Evolutionary conservation across 2,329 filamentous ascomycete species (phyloP), one percentile per base, ranked within the genome.

Genomic region (Alternaria brassicae): DNA sequence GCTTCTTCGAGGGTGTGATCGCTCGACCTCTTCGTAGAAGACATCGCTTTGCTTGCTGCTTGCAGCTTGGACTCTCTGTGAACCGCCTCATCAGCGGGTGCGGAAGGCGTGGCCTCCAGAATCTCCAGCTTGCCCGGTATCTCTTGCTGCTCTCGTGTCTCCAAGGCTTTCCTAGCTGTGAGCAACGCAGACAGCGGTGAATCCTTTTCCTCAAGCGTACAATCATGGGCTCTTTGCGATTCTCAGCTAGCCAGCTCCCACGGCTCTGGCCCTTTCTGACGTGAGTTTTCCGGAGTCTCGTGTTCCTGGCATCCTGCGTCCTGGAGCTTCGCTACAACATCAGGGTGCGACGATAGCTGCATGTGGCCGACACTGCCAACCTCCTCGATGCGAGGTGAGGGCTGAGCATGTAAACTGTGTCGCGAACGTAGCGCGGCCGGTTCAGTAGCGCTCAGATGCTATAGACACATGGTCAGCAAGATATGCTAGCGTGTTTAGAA

Each of bases 91-190:
- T 42, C 36, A 13, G 53, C 25, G 39, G 40, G 53, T 48, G 36
- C 32, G 6, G 36, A 23, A 3, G 21, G 53, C 34, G 4, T 34
- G 40, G 44, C 13, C 34, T 12, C 17, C 47, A 25, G 42, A 37
- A 48, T 49, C 42, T 56, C 53, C n/a, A 17, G 53, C 42, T 56
- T 21, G 19, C 27, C 36, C 7, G 49, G 34, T 17, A 41, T 56
- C 30, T 56, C 44, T 55, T 55, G 53, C 53, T 48, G 34, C 44
- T 56, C 45, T 54, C 37, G 27, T 37, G 28, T 27, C 47, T 51
- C 42, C 9, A 28, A 51, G 39, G 44, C 30, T 47, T 56, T 51
- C 39, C 34, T 45, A 10, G 45, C 36, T 51, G 45, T 30, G 21
- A 51, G 37, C 28, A 56, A 34, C 32, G 47, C 28, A 34, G 39